phyloP scores from a whole-genome alignment of 2,329 filamentous ascomycete species.

The Apiospora saccharicola region DNA sequence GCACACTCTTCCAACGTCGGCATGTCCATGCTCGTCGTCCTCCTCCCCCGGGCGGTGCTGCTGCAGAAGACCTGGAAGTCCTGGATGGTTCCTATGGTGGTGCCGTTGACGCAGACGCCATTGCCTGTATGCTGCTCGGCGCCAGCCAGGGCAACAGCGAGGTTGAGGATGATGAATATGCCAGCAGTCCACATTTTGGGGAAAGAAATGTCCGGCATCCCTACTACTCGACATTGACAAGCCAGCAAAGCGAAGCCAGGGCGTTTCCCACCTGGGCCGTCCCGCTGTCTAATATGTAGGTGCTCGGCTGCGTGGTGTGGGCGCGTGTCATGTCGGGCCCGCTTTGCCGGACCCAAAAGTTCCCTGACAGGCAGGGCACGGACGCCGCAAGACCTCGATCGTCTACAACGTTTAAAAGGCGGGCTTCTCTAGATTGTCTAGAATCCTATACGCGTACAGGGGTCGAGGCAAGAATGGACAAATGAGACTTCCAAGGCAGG shows the following conservation, averaged over 20 bases:
- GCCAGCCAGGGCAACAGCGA: neutral
- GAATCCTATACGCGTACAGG: neutral
- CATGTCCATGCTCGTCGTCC: neutral
- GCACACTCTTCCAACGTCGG: neutral
- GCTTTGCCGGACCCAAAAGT: neutral
- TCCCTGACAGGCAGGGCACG: neutral
- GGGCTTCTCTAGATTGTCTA: neutral
- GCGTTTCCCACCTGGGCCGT: neutral
- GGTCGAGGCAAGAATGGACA: neutral
- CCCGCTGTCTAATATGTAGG: neutral
- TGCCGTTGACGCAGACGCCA: neutral
- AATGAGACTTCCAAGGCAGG: neutral
- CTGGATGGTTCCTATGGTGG: neutral
- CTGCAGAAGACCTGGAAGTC: neutral
- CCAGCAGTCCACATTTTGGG: neutral
- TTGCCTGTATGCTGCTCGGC: neutral
- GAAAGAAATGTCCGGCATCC: neutral
- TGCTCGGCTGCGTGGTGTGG: neutral
- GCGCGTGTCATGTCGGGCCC: neutral
- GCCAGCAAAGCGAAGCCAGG: neutral
- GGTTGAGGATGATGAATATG: neutral
- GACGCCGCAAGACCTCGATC: neutral
- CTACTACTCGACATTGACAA: neutral
- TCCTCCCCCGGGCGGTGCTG: neutral
- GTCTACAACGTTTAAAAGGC: constrained; percentile 7